Percentiles rank a stretch among this genome's conserved stretches.
Evolutionary conservation across 1,139 yeast genomes (phyloP).

Genomic region (Diutina ranongensis): DNA sequence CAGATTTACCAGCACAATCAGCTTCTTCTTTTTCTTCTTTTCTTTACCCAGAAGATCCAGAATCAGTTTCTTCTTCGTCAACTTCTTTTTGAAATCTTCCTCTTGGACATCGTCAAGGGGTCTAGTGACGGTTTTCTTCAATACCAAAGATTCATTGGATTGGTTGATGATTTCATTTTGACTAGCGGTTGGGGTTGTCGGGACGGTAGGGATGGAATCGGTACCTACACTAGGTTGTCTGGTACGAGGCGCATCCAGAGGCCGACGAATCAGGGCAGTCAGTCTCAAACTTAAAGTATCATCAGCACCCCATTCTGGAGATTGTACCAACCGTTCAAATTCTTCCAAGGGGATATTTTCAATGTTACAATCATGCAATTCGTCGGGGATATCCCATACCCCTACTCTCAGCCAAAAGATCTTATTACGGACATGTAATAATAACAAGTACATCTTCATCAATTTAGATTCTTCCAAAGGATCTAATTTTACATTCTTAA

Average conservation of each 20-base stretch:
- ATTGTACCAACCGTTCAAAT: neutral
- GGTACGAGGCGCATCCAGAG: neutral
- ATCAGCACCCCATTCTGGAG: neutral
- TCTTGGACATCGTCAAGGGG: neutral
- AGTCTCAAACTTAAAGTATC: neutral
- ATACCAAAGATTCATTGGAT: neutral
- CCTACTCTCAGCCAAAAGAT: slow-evolving; percentile 86
- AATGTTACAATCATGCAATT: slow-evolving; percentile 14
- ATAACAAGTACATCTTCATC: slow-evolving; percentile 15
- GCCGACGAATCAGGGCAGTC: neutral
- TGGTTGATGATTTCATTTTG: neutral
- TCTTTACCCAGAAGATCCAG: neutral
- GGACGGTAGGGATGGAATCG: neutral
- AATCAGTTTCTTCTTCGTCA: slow-evolving; percentile 1
- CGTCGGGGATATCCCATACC: slow-evolving; percentile 37
- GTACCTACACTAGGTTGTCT: neutral
- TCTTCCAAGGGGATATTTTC: slow-evolving; percentile 6
- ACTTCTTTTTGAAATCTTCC: neutral
- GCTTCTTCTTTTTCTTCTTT: neutral
- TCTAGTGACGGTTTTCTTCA: neutral
- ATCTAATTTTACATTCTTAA: slow-evolving; percentile 10
- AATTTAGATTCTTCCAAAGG: slow-evolving; percentile 14
- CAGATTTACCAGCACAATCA: neutral
- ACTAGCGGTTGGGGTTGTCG: neutral
- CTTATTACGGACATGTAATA: slow-evolving; percentile 24